Percentiles rank a stretch among this genome's conserved stretches.
Conservation (phyloP, 257 asterid genomes). For the Solanum chaucha region DNA sequence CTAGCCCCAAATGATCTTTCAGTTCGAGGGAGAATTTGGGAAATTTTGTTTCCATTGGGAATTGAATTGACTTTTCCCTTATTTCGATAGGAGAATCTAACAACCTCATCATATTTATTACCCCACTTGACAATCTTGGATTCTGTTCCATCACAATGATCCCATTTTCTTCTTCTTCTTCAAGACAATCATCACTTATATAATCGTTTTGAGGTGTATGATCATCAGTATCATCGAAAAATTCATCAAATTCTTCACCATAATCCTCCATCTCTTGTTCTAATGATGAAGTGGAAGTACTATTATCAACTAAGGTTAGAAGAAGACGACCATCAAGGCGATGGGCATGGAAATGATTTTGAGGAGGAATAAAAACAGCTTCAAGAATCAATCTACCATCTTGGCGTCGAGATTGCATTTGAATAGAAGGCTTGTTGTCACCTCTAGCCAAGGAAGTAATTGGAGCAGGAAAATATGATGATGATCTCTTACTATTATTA, state of each 20-base stretch:
- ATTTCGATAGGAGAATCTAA: background rate
- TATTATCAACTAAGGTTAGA: slow-evolving; percentile 24
- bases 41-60: background rate
- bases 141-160: slow-evolving; percentile 5
- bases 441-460: slow-evolving; percentile 44
- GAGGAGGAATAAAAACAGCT: slow-evolving; percentile 53
- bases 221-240: slow-evolving; percentile 20
- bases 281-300: background rate
- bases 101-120: slow-evolving; percentile 16
- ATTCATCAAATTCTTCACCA: slow-evolving; percentile 9
- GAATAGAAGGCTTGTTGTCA: slow-evolving; percentile 36
- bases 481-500: slow-evolving; percentile 18
- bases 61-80: background rate
- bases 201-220: background rate
- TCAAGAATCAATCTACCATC: slow-evolving; percentile 69
- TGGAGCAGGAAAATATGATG: slow-evolving; percentile 60
- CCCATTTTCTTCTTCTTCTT: background rate
- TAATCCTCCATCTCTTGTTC: background rate
- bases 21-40: background rate
- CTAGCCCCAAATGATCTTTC: background rate
- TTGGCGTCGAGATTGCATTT: slow-evolving; percentile 45
- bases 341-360: slow-evolving; percentile 40
- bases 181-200: background rate
- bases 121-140: slow-evolving; percentile 15
- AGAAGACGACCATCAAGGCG: slow-evolving; percentile 66